Base-by-base conservation (phyloP, 192 early-diverging fungal species). In the Backusella tarrabulga region DNA sequence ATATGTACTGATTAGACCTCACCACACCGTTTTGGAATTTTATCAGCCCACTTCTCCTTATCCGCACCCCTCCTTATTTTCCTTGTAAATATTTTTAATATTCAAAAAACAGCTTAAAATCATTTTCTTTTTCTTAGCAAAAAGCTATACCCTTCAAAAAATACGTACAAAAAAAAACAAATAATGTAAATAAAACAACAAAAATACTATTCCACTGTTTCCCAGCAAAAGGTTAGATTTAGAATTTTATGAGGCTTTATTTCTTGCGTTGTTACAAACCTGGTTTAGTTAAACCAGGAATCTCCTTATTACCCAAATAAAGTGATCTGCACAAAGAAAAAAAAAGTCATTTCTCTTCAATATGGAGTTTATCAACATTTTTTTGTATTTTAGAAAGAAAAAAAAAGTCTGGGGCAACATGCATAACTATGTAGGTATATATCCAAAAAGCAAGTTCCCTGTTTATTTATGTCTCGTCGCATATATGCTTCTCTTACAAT, bases 91-190 rank as follows among this genome's bases (percentile, higher is more conserved):
- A 60, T 54, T 54, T 54, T n/a, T 54, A 21, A 21, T n/a, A 54
- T 60, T 60, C 54, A 60, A 60, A 60, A 60, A 60, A 60, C 54
- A 60, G 54, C 54, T 26, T 60, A 60, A 60, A 60, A 60, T 60
- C 54, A 26, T 60, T 60, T 60, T 60, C 17, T 23, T 56, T 21
- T 54, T 54, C 17, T 44, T 44, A 44, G 42, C 42, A 44, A 44
- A 44, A 44, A 44, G 42, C 15, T 44, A 44, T 56, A 56, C 54
- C 54, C 54, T 56, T 9, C 7, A 23, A 56, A 56, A 56, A 56
- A 56, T 56, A 56, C 54, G 8, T 56, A 56, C 11, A 60, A 60
- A 60, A 60, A 60, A 60, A 60, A 60, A 60, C 23, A 60, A 60
- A 60, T 60, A 60, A 60, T 60, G 54, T 60, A 60, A 60, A 60